Evolutionary conservation across 2,329 filamentous ascomycete species (phyloP), one percentile per base, ranked within the genome.

Genomic region (Ascochyta viciae-villosae): DNA sequence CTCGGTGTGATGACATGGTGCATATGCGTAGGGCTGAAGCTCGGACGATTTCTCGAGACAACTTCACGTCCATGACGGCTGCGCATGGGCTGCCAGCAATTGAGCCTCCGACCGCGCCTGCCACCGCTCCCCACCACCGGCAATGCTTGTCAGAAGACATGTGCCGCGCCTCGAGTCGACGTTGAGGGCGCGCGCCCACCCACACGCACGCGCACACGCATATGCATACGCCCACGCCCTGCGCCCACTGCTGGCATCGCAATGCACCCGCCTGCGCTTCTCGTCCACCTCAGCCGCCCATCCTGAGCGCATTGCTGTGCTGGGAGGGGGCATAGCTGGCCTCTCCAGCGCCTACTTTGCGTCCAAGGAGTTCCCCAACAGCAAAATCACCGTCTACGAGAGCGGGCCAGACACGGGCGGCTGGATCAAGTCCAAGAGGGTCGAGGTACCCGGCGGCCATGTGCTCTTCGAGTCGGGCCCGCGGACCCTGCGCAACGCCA

Each of bases 391-490:
- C 0, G 72, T 99, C 9, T 96, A 92, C 75, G 95, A 99, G 74
- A 83, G 84, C 19, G 83, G 81, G 26, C 73, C 84, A 22, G 82
- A 86, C 19, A 74, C 94, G 0, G 95, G 95, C 39, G 95, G 95
- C 41, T 98, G 93, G 93, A 81, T 98, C 37, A 79, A 87, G 60
- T 92, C 89, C 1, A 83, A 88, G 62, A 78, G 78, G 46, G 81
- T 90, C 12, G 74, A 84, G 1, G 84, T 89, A 9, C 81, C 83
- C 34, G 89, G 86, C 15, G 81, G 82, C 22, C 76, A 82, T 44
- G 84, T 96, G 31, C 76, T 90, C 26, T 92, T 98, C 68, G 94
- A 99, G 78, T 85, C 86, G 63, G 95, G 94, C 0, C 91, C 95
- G 22, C 85, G 94, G 66, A 91, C 91, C 50, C 77, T 96, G 64